Evolutionary conservation across 768 basidiomycete species (phyloP).

Genomic region (Coprinopsis sp.): DNA sequence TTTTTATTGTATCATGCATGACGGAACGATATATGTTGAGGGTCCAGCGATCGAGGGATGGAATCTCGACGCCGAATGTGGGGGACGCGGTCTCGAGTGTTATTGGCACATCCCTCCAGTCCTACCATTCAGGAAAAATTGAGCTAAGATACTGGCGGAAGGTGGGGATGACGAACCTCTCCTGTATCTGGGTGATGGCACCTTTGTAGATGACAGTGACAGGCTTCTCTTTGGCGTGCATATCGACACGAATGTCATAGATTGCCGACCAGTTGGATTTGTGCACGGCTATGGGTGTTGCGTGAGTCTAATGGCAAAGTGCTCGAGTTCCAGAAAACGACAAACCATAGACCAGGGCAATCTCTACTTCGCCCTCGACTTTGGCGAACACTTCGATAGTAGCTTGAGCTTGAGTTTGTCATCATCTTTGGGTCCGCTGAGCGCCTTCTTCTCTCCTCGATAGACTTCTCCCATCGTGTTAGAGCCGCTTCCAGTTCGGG

Average conservation of each 20-base stretch:
- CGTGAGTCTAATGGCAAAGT: neutral
- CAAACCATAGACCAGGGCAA: conserved; percentile 37
- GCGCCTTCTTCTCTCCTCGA: conserved; percentile 19
- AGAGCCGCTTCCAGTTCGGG: conserved; percentile 25
- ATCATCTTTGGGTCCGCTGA: conserved; percentile 14
- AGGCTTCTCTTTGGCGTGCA: conserved; percentile 32
- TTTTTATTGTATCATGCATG: neutral
- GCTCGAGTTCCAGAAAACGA: neutral
- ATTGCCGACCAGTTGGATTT: neutral
- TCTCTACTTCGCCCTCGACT: conserved; percentile 30
- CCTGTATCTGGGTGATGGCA: conserved; percentile 36
- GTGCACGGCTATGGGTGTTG: neutral
- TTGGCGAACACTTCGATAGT: conserved; percentile 35
- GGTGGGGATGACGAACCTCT: conserved; percentile 19
- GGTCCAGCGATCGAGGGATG: conserved; percentile 33
- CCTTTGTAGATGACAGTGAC: conserved; percentile 38
- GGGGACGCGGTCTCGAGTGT: conserved; percentile 40
- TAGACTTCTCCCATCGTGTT: conserved; percentile 17
- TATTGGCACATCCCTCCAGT: conserved; percentile 38
- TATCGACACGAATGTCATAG: conserved; percentile 40
- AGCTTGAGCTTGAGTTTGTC: conserved; percentile 25
- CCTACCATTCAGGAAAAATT: conserved; percentile 17
- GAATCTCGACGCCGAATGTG: conserved; percentile 34
- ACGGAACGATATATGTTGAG: conserved; percentile 11
- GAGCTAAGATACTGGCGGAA: neutral